Evolutionary conservation across 2,329 filamentous ascomycete species (phyloP), one percentile per base, ranked within the genome.

Genomic region (Fusarium sp.): DNA sequence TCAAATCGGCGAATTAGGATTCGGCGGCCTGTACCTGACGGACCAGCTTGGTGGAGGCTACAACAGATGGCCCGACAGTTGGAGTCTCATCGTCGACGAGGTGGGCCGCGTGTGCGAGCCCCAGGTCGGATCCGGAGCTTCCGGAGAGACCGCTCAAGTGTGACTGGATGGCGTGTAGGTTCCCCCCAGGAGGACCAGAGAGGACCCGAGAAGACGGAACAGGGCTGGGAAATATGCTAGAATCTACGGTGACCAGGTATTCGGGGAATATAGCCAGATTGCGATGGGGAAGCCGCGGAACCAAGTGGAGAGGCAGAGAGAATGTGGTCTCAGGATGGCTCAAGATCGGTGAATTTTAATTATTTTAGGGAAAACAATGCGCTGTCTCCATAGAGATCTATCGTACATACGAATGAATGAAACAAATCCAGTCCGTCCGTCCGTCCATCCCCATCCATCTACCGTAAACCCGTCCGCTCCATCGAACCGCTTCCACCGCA

Each of bases 21-120:
- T 74, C 2, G 70, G 72, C 17, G 72, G 70, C 0, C 11, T 74
- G n/a, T 64, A 73, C 27, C 24, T 74, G 12, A 74, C 72, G 14
- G 70, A 74, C 16, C 64, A 74, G 17, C 14, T 55, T 1, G 62
- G 62, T 42, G 72, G 72, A 27, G 70, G 72, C 2, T 74, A 73
- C 38, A 74, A 62, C 5, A 44, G 62, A 22, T 74, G 72, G 72
- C 72, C 72, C 3, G 31, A 51, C 46, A 51, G 46, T 17, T 51
- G 46, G 46, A 51, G 46, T 51, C 24, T 51, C 46, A 31, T 51
- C 17, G 27, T 51, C 10, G 27, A 31, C 46, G 46, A 51, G 46
- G 46, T 51, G 46, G 46, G 46, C 9, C 44, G 44, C 44, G 24
- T 16, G 44, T 6, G 44, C 10, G 5, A 49, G 44, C 14, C 24